Evolutionary conservation across 1,284 basidiomycete genomes (phyloP).

Genomic region (Puccinia polysora): DNA sequence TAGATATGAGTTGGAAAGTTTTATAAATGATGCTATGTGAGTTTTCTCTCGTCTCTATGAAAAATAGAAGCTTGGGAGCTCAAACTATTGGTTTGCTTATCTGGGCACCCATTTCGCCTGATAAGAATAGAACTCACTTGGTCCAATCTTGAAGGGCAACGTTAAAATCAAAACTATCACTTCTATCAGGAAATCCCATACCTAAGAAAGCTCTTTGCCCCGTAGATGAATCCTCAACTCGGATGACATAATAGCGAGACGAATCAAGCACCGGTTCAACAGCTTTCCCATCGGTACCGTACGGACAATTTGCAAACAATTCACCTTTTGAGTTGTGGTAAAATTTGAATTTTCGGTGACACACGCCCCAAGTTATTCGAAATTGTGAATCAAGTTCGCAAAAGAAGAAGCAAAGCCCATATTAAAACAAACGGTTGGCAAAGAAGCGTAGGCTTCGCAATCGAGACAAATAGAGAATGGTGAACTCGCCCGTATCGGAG

Average conservation of each 20-base stretch:
- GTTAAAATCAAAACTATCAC: slow-evolving; percentile 90
- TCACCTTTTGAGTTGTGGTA: no score
- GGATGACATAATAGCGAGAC: slow-evolving; percentile 88
- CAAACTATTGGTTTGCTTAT: no score
- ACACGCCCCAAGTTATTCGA: neutral
- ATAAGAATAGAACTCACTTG: slow-evolving; percentile 60
- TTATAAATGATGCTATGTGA: neutral
- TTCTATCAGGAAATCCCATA: slow-evolving; percentile 83
- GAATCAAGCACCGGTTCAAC: slow-evolving; percentile 95
- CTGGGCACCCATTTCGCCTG: no score
- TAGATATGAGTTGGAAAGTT: slow-evolving; percentile 44
- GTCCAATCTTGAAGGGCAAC: slow-evolving; percentile 92
- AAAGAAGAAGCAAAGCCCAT: neutral
- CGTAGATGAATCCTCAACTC: slow-evolving; percentile 68
- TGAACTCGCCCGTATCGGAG: slow-evolving; percentile 61
- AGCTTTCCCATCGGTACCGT: slow-evolving; percentile 69
- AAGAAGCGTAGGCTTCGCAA: neutral
- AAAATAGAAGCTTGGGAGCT: neutral
- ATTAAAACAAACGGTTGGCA: neutral
- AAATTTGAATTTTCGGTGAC: neutral
- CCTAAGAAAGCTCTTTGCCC: slow-evolving; percentile 87
- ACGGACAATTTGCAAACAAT: slow-evolving; percentile 86
- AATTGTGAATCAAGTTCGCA: neutral
- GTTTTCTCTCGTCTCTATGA: neutral
- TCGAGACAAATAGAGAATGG: neutral